These are phyloP conservation scores for Danielia oregonensis DNA, from an alignment of 805 yeast species.

Conservation along the genomic window DNA sequence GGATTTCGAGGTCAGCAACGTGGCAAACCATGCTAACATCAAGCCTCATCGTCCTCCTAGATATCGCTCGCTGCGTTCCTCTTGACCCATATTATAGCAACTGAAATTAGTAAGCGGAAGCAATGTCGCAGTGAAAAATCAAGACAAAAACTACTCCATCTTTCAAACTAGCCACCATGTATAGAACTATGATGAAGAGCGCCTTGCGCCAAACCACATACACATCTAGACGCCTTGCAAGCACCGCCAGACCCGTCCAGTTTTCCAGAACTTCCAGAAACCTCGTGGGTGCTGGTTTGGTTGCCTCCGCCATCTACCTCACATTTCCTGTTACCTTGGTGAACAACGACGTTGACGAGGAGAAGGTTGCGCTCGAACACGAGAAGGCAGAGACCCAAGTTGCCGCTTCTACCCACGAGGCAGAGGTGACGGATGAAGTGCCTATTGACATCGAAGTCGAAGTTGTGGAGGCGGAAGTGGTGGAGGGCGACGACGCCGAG, in stretches of 20 bases:
- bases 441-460: conserved; percentile 1
- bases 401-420: conserved; percentile 1
- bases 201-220: conserved; percentile 9
- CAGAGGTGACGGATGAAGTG: conserved; percentile 4
- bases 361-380: conserved; percentile 10
- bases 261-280: background rate
- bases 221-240: conserved; percentile 8
- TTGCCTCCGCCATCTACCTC: conserved; percentile 7
- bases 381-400: conserved; percentile 5
- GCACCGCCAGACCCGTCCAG: conserved; percentile 7
- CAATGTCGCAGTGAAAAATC: background rate
- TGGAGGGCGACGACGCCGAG: conserved; percentile 9
- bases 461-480: background rate
- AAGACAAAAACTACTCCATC: background rate
- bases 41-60: too few species aligned
- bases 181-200: conserved; percentile 12
- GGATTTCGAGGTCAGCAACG: too few species aligned
- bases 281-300: conserved; percentile 7
- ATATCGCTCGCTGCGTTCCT: too few species aligned
- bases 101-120: background rate
- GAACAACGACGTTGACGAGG: conserved; percentile 13
- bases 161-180: conserved; percentile 7
- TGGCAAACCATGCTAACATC: too few species aligned
- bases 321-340: conserved; percentile 6
- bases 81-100: too few species aligned